Conservation (phyloP, 2,329 filamentous ascomycete genomes). For the Colletotrichum tropicale region DNA sequence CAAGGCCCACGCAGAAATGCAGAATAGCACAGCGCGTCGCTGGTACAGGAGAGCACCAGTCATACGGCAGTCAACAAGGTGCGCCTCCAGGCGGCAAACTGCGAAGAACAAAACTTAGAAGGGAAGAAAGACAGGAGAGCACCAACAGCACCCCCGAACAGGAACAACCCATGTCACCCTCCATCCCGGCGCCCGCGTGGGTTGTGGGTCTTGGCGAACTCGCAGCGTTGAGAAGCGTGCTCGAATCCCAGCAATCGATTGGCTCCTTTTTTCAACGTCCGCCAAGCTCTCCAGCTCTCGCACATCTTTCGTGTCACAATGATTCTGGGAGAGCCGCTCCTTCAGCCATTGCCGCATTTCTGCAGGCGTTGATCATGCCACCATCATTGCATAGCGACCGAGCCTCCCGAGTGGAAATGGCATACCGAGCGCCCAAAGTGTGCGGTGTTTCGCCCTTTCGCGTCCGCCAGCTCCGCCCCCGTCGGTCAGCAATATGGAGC, state of each 20-base stretch:
- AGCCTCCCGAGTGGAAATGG: background rate
- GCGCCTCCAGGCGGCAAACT: no score
- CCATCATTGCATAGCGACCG: background rate
- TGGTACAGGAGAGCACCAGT: background rate
- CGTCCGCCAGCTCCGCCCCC: background rate
- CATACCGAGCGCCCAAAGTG: background rate
- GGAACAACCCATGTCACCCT: conserved; percentile 25
- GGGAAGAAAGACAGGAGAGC: no score
- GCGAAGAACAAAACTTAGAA: no score
- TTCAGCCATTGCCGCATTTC: background rate
- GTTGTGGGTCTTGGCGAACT: background rate
- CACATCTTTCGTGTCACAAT: background rate
- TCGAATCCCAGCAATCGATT: background rate
- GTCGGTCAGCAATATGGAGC: background rate
- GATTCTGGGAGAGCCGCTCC: background rate
- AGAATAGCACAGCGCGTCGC: no score
- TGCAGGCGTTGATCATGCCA: background rate
- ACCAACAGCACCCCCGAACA: background rate
- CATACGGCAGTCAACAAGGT: no score
- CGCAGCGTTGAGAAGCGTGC: background rate
- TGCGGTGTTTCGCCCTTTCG: background rate
- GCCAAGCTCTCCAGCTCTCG: background rate
- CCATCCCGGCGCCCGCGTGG: conserved; percentile 14
- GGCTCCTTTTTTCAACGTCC: background rate
- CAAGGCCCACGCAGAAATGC: no score